Base-by-base conservation (phyloP, 2,329 filamentous ascomycete species). In the Penicillium sp. region DNA sequence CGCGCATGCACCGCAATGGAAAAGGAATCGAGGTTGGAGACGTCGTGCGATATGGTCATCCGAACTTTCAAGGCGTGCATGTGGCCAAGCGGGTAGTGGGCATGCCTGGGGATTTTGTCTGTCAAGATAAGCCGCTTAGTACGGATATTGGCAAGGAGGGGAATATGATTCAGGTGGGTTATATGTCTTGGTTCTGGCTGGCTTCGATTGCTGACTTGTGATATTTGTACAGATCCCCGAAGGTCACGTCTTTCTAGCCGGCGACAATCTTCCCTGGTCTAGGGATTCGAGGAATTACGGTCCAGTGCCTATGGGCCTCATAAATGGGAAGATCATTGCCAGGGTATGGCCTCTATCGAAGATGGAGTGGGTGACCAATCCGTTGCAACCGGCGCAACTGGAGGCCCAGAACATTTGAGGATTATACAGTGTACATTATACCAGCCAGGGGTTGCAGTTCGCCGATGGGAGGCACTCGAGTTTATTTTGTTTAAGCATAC, bases 161-260 rank as follows among this genome's bases (percentile, higher is more conserved):
- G 51, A 71, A 74, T 61, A 78, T 79, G 75, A 74, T 79, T 55
- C 74, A 76, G 69, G 89, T 89, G 67, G 42, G 70, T 57, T 47
- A 2, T 53, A 28, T 19, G 14, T 53, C 28, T 30, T 44, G 41
- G 6, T 52, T 40, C 46, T 37, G 33, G 50, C 41, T 46, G 22
- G 31, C 22, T 30, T 26, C 35, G 16, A 43, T 55, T 43, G 35
- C 52, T 52, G 54, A 54, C 44, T 37, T 19, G 22, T 42, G 41
- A 31, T 22, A 9, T 31, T 44, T 42, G 46, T 26, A 9, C 67
- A 95, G 89, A 85, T 99, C 16, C 94, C 94, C 0, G 80, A 89
- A 68, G 94, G 94, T 1, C 94, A 99, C 78, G 95, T 91, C 67
- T 97, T 91, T 85, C 78, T 97, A 7, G 84, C 86, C 3, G 94